Percentiles rank a stretch among this genome's conserved stretches.
Conservation (phyloP, 179 eudicot species). For the Actinidia arguta region DNA sequence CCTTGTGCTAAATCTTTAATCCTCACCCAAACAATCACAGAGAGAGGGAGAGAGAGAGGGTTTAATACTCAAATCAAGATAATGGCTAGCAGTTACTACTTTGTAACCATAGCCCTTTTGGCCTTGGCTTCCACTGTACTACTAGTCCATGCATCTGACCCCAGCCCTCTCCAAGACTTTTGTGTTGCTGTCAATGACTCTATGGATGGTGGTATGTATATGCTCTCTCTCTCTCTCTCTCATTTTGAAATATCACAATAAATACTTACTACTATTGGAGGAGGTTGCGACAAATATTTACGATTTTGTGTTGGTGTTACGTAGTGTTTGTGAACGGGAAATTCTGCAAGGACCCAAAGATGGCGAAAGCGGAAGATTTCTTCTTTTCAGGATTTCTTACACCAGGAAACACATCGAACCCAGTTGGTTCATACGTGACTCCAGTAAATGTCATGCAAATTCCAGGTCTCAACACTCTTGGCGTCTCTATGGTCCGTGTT, state of each 20-base stretch:
- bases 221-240: not conserved
- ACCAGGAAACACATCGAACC: not conserved
- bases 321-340: not conserved
- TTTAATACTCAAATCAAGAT: no score
- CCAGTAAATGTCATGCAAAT: not conserved
- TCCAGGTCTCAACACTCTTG: not conserved
- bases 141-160: not conserved
- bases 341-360: not conserved
- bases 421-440: not conserved
- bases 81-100: no score
- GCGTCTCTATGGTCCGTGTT: not conserved
- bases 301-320: not conserved
- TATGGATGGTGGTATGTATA: not conserved
- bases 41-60: no score
- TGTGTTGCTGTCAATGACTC: not conserved
- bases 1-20: no score
- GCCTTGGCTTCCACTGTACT: no score
- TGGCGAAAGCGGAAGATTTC: not conserved
- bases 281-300: not conserved
- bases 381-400: not conserved
- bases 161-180: not conserved
- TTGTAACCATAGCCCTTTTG: no score
- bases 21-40: no score
- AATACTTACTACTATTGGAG: not conserved
- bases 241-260: not conserved